These are phyloP conservation scores for Paraglomus brasilianum DNA, from an alignment of 192 early-diverging fungal species.

Conservation along the genomic window DNA sequence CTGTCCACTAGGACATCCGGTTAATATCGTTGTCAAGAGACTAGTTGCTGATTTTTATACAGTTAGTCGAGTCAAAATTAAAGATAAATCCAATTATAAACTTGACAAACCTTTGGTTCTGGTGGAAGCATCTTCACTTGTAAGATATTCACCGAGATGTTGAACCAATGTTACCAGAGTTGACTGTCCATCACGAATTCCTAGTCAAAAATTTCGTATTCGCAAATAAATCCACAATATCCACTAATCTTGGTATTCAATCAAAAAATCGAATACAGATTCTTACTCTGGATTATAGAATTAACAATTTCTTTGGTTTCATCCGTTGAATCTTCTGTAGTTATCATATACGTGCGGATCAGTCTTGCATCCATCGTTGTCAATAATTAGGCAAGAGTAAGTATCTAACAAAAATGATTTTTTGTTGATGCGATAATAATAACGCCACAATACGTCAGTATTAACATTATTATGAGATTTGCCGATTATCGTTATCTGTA, in stretches of 20 bases:
- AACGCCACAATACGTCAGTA: too few relatives aligned
- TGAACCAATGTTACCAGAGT: slow-evolving; percentile 79
- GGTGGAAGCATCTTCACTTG: slow-evolving; percentile 77
- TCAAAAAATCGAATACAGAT: neutral
- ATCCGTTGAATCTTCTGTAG: slow-evolving; percentile 6
- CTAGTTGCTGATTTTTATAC: slow-evolving; percentile 49
- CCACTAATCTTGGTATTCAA: neutral
- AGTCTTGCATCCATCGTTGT: slow-evolving; percentile 18
- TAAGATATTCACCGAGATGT: slow-evolving; percentile 71
- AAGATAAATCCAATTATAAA: slow-evolving; percentile 12
- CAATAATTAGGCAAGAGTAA: neutral
- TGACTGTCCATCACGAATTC: slow-evolving; percentile 48
- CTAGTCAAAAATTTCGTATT: slow-evolving; percentile 12
- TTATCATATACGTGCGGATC: slow-evolving; percentile 25
- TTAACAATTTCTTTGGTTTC: slow-evolving; percentile 2
- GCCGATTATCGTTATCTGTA: too few relatives aligned
- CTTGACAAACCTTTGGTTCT: slow-evolving; percentile 73
- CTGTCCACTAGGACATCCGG: slow-evolving; percentile 44
- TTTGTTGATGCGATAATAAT: too few relatives aligned
- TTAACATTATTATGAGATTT: too few relatives aligned
- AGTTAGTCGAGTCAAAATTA: neutral
- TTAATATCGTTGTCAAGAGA: slow-evolving; percentile 63
- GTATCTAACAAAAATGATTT: too few relatives aligned
- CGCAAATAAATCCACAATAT: too few relatives aligned
- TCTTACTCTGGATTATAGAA: slow-evolving; percentile 3